These are phyloP conservation scores for Lupinus albus DNA, from an alignment of 306 rosid species.

Conservation along the genomic window DNA sequence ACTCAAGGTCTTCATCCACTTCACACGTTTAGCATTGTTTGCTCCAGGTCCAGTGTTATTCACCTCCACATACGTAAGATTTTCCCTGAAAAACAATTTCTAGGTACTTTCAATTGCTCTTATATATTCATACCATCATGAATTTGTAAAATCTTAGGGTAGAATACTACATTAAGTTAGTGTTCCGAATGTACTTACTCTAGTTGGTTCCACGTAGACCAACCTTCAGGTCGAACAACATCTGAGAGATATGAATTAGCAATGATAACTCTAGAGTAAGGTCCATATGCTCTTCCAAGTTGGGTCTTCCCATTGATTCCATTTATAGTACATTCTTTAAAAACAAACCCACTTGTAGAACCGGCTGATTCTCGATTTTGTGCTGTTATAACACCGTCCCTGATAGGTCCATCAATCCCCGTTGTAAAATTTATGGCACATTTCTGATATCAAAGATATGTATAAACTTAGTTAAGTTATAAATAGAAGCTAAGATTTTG, in stretches of 20 bases:
- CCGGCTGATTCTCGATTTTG: slow-evolving; percentile 26
- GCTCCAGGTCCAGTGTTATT: slow-evolving; percentile 41
- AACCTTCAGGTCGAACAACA: slow-evolving; percentile 40
- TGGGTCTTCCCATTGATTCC: slow-evolving; percentile 23
- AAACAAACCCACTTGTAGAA: no score
- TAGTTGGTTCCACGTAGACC: slow-evolving; percentile 37
- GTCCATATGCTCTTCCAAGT: slow-evolving; percentile 36
- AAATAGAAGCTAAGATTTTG: neutral
- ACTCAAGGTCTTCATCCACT: slow-evolving; percentile 36
- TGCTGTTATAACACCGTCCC: slow-evolving; percentile 40
- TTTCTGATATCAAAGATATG: neutral
- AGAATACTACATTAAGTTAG: neutral
- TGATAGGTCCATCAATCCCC: no score
- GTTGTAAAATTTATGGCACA: neutral
- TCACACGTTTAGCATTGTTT: slow-evolving; percentile 37
- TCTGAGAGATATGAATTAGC: slow-evolving; percentile 2
- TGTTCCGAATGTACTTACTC: slow-evolving; percentile 14
- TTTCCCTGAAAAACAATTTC: slow-evolving; percentile 3
- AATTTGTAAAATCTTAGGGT: neutral
- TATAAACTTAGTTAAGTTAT: neutral
- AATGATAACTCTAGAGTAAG: slow-evolving; percentile 43
- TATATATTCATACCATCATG: neutral
- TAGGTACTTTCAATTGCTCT: neutral
- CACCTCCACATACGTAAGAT: slow-evolving; percentile 36
- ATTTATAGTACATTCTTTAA: slow-evolving; percentile 14